Conservation (phyloP, 345 rosid genomes). For the Geranium brycei region DNA sequence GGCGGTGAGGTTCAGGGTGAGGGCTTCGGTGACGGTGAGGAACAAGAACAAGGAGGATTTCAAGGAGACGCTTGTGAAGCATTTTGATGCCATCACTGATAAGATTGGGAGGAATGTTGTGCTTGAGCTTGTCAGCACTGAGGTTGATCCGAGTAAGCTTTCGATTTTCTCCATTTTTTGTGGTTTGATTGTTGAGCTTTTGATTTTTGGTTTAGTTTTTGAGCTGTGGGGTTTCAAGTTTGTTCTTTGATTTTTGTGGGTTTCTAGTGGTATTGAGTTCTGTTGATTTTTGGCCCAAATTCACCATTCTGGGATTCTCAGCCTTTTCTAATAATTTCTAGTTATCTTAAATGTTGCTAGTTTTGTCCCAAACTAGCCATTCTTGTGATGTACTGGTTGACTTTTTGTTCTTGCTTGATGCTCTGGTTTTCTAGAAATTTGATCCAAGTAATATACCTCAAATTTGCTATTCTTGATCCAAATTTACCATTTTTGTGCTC, state of each 20-base stretch:
- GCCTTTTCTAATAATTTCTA: neutral
- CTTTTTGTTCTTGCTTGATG: neutral
- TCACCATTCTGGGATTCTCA: neutral
- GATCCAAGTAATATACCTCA: too few species aligned
- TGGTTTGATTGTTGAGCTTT: neutral
- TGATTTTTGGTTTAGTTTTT: too few species aligned
- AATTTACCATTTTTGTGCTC: too few species aligned
- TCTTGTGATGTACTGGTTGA: neutral
- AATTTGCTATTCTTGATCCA: too few species aligned
- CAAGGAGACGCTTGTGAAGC: constrained; percentile 58
- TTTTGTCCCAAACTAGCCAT: neutral
- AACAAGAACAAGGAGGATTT: constrained; percentile 75
- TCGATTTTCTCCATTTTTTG: neutral
- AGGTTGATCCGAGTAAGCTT: constrained; percentile 78
- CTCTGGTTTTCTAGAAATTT: too few species aligned
- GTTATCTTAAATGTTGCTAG: neutral
- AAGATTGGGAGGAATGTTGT: constrained; percentile 71
- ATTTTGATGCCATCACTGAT: constrained; percentile 60
- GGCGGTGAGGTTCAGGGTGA: constrained; percentile 52
- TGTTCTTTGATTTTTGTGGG: neutral
- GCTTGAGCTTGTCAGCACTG: constrained; percentile 69
- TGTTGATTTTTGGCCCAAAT: too few species aligned
- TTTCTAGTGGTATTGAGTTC: neutral
- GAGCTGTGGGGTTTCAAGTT: too few species aligned
- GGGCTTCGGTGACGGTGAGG: constrained; percentile 64